Conservation (phyloP, 306 rosid species). For the Ceratonia siliqua region DNA sequence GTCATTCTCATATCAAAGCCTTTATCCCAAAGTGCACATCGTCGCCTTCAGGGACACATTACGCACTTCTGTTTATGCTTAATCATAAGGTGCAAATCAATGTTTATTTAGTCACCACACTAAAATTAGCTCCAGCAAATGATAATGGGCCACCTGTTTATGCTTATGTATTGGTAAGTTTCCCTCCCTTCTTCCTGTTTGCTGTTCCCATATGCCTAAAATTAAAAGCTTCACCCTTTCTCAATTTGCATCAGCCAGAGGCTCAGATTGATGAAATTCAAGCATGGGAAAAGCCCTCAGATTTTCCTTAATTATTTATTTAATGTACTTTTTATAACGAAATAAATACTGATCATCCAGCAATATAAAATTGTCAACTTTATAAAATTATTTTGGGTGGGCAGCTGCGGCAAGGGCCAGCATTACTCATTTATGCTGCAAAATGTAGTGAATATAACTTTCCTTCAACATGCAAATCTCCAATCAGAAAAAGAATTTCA, state of each 20-base stretch:
- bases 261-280: conserved; percentile 14
- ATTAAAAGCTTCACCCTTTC: conserved; percentile 13
- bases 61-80: too few species aligned
- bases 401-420: background rate
- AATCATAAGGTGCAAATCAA: too few species aligned
- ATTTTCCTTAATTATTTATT: conserved; percentile 3
- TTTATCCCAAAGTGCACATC: background rate
- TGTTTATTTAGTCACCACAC: background rate
- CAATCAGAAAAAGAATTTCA: too few species aligned
- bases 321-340: background rate
- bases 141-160: conserved; percentile 6
- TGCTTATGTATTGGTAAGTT: background rate
- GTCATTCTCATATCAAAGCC: background rate
- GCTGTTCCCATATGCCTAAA: too few species aligned
- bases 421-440: background rate
- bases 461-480: background rate
- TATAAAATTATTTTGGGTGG: conserved; percentile 44
- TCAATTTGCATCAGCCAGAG: background rate
- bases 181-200: too few species aligned
- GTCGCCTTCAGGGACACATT: too few species aligned
- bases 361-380: background rate
- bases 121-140: background rate
- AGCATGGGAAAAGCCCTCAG: conserved; percentile 70
- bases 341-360: background rate
- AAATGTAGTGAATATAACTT: background rate